Conservation (phyloP, 1,139 yeast genomes). For the Hemisphaericaspora lyxosophila region DNA sequence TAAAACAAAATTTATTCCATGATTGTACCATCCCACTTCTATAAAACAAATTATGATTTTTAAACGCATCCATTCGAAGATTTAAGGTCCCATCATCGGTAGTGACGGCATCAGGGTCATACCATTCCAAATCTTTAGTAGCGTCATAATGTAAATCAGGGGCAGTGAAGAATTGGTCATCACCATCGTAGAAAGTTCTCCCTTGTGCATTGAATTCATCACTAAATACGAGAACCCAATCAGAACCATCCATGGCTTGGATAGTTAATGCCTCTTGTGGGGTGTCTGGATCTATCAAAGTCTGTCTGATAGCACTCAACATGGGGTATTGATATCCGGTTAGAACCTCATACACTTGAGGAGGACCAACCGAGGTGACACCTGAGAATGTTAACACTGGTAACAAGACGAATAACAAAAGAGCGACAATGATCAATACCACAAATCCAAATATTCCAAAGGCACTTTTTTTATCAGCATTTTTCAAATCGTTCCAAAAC, state of each 20-base stretch:
- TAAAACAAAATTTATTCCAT: constrained; percentile 82
- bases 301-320: constrained; percentile 60
- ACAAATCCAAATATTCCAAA: constrained; percentile 63
- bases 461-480: constrained; percentile 58
- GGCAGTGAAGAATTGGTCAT: constrained; percentile 82
- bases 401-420: constrained; percentile 63
- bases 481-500: constrained; percentile 57
- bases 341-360: constrained; percentile 41
- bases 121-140: constrained; percentile 84
- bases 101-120: constrained; percentile 75
- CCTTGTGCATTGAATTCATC: constrained; percentile 86
- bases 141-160: constrained; percentile 77
- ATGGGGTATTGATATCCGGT: constrained; percentile 60
- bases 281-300: constrained; percentile 75
- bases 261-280: constrained; percentile 54
- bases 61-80: constrained; percentile 70
- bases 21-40: constrained; percentile 83
- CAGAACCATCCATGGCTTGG: constrained; percentile 52
- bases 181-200: constrained; percentile 78
- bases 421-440: constrained; percentile 54
- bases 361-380: constrained; percentile 35
- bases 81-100: constrained; percentile 67
- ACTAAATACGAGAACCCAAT: constrained; percentile 71
- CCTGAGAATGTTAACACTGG: constrained; percentile 82
- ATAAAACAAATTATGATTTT: constrained; percentile 69